These are phyloP conservation scores for Xerocomus spinulosus DNA, from an alignment of 768 basidiomycete species.

Conservation along the genomic window DNA sequence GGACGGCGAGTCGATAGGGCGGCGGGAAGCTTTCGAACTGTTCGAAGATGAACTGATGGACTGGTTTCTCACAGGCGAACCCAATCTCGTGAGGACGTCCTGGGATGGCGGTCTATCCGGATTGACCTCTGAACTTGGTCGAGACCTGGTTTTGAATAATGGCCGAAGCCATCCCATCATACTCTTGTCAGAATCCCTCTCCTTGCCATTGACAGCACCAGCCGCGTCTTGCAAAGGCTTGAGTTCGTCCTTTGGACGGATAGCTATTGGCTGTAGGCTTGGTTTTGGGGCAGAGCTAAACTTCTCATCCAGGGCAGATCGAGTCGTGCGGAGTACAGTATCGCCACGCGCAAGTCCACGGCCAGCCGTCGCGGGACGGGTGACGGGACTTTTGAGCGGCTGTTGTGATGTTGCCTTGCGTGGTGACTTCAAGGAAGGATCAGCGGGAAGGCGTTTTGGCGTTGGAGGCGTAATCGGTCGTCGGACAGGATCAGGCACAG, in stretches of 20 bases:
- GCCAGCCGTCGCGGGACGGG: constrained; percentile 12
- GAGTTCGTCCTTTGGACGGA: constrained; percentile 19
- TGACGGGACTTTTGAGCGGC: constrained; percentile 15
- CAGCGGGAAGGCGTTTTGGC: constrained; percentile 13
- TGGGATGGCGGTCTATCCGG: constrained; percentile 12
- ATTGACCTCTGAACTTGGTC: constrained; percentile 20
- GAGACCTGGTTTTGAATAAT: constrained; percentile 21
- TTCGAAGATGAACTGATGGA: constrained; percentile 19
- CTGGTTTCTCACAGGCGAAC: constrained; percentile 21
- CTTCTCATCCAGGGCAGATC: constrained; percentile 24
- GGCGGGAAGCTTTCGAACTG: constrained; percentile 27
- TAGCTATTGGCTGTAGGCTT: constrained; percentile 9
- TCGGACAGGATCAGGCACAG: constrained; percentile 15
- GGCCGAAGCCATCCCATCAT: constrained; percentile 30
- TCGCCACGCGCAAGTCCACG: constrained; percentile 14
- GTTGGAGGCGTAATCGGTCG: constrained; percentile 20
- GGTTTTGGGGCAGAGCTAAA: constrained; percentile 6
- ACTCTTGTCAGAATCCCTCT: constrained; percentile 42
- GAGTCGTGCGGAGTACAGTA: constrained; percentile 20
- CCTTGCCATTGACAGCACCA: constrained; percentile 26
- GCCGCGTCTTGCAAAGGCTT: constrained; percentile 26
- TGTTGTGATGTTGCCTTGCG: constrained; percentile 20
- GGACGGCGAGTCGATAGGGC: constrained; percentile 14
- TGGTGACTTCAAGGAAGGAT: constrained; percentile 18
- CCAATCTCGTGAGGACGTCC: constrained; percentile 5